Base-by-base conservation (phyloP, 805 yeast species). In the Cyberlindnera americana region DNA sequence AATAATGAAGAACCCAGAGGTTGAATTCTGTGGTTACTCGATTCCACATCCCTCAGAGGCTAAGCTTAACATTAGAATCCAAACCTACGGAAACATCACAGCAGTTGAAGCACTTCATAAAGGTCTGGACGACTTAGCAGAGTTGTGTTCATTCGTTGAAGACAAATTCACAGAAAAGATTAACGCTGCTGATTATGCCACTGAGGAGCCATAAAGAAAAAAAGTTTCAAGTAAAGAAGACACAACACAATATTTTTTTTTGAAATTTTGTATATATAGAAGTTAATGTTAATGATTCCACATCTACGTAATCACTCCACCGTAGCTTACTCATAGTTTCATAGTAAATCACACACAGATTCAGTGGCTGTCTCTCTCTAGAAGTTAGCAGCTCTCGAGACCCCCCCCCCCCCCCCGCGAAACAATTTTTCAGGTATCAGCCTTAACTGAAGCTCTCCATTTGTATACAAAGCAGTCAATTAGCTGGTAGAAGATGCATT, bases 31-130 rank as follows among this genome's bases (percentile, higher is more conserved):
- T 60, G 99, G 99, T 41, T 93, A 93, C 67, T 88, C 97, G 31
- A 93, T 93, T 51, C 99, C 99, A 10, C 99, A 93, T 65, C 99
- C 99, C 15, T 86, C 96, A 25, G 99, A 93, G 65, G 73, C 87
- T 45, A 83, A 84, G 52, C 69, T 93, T 65, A 88, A 93, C 66
- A 62, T 93, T 41, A 79, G 99, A 66, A 88, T 93, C 48, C 99
- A 93, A 67, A 93, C 99, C 1, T 90, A 89, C 58, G 96, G 80
- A 22, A 67, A 68, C 8, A 74, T 78, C 49, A 82, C 97, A 4
- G 98, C 98, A 4, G 79, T 86, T 28, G 95, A 91, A 61, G 98
- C 96, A 1, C 72, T 93, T 30, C 90, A 87, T 54, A 86, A 88
- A 62, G 98, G 98, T 18, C 73, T 93, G 45, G 85, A 84, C 47